A percentile compares a stretch with the other conserved stretches of the same genome.
Conservation (phyloP, 2,329 filamentous ascomycete genomes). For the Paramyrothecium sp. region DNA sequence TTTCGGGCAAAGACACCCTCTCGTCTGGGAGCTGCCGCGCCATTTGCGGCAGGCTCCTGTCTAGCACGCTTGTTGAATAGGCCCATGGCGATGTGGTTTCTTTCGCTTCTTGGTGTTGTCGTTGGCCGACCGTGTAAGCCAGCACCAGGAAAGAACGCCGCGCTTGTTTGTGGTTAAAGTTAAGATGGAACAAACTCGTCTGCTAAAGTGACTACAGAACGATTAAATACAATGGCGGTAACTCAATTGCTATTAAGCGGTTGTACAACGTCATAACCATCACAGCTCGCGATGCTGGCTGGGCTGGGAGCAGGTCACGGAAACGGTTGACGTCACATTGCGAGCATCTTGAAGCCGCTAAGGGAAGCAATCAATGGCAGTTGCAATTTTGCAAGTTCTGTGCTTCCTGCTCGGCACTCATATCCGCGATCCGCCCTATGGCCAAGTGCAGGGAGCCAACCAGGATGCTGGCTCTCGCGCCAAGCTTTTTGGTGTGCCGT, state of each 20-base stretch:
- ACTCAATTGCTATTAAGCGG: neutral
- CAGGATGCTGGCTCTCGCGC: neutral
- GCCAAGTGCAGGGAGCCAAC: neutral
- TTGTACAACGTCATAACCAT: neutral
- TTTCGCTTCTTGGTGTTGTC: neutral
- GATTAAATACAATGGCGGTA: neutral
- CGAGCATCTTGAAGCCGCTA: neutral
- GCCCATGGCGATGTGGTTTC: neutral
- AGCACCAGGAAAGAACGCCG: neutral
- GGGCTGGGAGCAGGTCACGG: neutral
- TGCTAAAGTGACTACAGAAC: neutral
- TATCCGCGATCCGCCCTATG: neutral
- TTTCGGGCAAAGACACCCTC: conserved; percentile 4
- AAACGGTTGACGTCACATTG: neutral
- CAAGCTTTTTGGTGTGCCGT: neutral
- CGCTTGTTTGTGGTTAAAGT: neutral
- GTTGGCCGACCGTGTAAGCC: neutral
- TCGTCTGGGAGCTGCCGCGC: neutral
- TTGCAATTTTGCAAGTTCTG: neutral
- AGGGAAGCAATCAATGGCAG: neutral
- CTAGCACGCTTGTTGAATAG: neutral
- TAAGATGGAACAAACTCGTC: neutral
- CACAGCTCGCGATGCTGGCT: neutral
- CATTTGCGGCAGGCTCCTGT: neutral
- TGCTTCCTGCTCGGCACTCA: neutral